Evolutionary conservation across 2,329 filamentous ascomycete genomes (phyloP), one percentile per base, ranked within the genome.

Genomic region (Lasiodiplodia gonubiensis): DNA sequence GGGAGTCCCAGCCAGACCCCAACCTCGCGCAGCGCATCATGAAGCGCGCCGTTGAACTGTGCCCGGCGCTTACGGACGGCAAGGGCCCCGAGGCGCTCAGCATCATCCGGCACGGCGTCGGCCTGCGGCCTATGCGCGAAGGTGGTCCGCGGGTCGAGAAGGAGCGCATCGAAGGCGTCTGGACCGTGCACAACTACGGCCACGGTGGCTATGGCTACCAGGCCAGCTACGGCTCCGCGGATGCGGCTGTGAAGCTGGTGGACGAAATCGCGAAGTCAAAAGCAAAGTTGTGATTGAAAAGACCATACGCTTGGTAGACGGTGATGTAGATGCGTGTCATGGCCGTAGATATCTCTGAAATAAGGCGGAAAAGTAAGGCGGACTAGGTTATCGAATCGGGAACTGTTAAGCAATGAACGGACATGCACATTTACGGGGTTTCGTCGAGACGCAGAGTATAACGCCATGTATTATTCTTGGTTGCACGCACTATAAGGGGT

Each of bases 1-100:
- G 92, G 92, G 91, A 95, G 71, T 86, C 88, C 46, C 86, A 90
- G 71, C 89, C 90, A 0, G 93, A 97, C 73, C 89, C 90, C 0
- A 92, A 92, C 74, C 84, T 93, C n/a, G 92, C 93, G 0, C 80
- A 86, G 65, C 86, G 93, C 14, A 97, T 97, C 76, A 95, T 97
- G 92, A 89, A 89, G 79, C 86, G 93, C n/a, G 85, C 86, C 25
- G 83, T 92, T 6, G 85, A 87, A 37, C 77, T 88, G 35, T 87
- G 88, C 73, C 92, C 92, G 0, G 81, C 84, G 66, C 81, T 94
- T 70, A 87, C 87, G 1, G 82, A 80, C 69, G 87, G 90, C 3
- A 85, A 89, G 78, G 90, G 92, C 0, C 86, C 94, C 30, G 87
- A 92, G 75, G 89, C 86, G 23, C 77, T 97, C 69, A 89, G 90